A percentile compares a stretch with the other conserved stretches of the same genome.
These are phyloP conservation scores for Solanum medicagineum DNA, from an alignment of 257 asterid species.

Conservation along the genomic window DNA sequence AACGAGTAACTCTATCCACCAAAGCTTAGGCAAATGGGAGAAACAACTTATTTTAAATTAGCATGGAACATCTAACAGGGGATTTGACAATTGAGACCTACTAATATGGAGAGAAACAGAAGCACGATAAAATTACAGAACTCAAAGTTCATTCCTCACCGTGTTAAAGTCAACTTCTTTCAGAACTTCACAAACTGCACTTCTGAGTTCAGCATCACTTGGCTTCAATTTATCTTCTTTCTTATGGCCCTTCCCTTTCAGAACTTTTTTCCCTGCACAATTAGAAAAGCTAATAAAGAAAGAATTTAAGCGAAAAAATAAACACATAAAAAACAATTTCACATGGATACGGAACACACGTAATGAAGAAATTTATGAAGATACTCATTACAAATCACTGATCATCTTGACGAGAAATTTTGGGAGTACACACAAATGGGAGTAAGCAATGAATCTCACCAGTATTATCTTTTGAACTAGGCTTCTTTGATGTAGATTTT, in stretches of 20 bases:
- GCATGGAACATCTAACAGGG: background rate
- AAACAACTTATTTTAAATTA: background rate
- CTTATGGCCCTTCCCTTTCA: slow-evolving; percentile 21
- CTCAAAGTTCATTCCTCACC: slow-evolving; percentile 21
- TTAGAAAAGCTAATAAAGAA: background rate
- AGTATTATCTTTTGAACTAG: slow-evolving; percentile 33
- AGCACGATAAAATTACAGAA: background rate
- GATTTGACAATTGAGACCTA: background rate
- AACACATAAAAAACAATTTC: background rate
- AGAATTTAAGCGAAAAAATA: background rate
- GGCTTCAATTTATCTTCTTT: slow-evolving; percentile 18
- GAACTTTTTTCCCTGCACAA: slow-evolving; percentile 23
- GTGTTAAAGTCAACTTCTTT: slow-evolving; percentile 32
- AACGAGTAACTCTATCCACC: background rate
- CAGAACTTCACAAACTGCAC: slow-evolving; percentile 25
- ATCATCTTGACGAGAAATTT: background rate
- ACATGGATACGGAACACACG: background rate
- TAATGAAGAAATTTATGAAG: background rate
- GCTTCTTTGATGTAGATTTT: slow-evolving; percentile 36
- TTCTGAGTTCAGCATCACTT: slow-evolving; percentile 21
- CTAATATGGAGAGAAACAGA: background rate
- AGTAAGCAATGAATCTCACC: slow-evolving; percentile 30
- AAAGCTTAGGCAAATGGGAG: background rate
- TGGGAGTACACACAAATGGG: background rate
- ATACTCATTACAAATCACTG: background rate